phyloP scores from a whole-genome alignment of 1,139 yeast species.

The Zygoascus hellenicus region DNA sequence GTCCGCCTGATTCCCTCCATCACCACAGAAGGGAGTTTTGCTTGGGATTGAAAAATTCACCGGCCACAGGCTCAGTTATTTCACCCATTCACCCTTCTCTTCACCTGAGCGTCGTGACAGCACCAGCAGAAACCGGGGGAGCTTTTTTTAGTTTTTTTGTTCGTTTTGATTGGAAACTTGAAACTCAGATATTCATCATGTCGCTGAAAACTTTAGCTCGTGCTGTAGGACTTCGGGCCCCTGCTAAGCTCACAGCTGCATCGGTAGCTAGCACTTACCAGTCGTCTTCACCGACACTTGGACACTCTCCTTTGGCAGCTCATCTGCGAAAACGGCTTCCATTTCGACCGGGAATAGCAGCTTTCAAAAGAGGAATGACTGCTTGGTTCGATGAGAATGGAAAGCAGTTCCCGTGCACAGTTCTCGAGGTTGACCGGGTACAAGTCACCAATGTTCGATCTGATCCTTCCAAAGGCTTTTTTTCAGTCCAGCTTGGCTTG shows the following conservation, averaged over 20 bases:
- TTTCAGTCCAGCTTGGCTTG: slow-evolving; percentile 84
- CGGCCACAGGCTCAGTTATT: too few relatives aligned
- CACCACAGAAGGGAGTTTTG: too few relatives aligned
- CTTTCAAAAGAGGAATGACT: slow-evolving; percentile 85
- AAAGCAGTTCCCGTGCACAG: slow-evolving; percentile 64
- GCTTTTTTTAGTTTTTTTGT: too few relatives aligned
- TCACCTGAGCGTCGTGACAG: too few relatives aligned
- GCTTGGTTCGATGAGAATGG: slow-evolving; percentile 71
- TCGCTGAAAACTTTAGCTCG: slow-evolving; percentile 1
- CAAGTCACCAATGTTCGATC: slow-evolving; percentile 79
- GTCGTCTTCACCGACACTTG: slow-evolving; percentile 31
- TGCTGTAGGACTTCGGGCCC: slow-evolving; percentile 11
- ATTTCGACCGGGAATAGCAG: slow-evolving; percentile 75
- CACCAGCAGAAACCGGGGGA: too few relatives aligned
- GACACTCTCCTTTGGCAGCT: slow-evolving; percentile 35
- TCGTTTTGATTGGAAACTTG: too few relatives aligned
- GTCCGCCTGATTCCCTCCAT: too few relatives aligned
- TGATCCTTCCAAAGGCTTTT: slow-evolving; percentile 63
- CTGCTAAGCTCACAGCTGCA: slow-evolving; percentile 33
- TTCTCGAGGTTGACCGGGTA: slow-evolving; percentile 78
- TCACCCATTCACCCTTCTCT: too few relatives aligned
- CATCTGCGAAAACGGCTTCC: slow-evolving; percentile 58
- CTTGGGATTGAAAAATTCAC: too few relatives aligned
- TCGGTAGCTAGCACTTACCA: slow-evolving; percentile 30
- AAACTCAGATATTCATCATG: slow-evolving; percentile 14